These are phyloP conservation scores for Inga laurina DNA, from an alignment of 306 rosid species.

Conservation along the genomic window DNA sequence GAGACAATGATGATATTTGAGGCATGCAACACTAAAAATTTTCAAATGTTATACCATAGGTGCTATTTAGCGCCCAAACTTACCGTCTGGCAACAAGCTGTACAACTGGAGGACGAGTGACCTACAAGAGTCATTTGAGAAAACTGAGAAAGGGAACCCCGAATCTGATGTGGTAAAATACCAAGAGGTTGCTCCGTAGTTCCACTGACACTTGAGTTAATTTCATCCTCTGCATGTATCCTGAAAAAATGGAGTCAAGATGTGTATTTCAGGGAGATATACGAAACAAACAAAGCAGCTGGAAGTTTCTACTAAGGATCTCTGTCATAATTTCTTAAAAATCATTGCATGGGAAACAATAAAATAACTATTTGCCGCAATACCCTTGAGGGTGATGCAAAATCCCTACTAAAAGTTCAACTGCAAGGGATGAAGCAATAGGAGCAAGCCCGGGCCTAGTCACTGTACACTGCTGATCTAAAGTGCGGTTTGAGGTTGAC, in stretches of 20 bases:
- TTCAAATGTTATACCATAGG: not conserved
- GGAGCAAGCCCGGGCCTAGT: constrained; percentile 98
- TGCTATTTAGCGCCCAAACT: constrained; percentile 30
- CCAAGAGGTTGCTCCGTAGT: constrained; percentile 83
- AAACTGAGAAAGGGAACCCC: constrained; percentile 81
- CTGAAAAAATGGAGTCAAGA: constrained; percentile 49
- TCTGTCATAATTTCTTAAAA: constrained; percentile 2
- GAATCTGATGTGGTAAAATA: constrained; percentile 93
- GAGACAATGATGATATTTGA: not conserved
- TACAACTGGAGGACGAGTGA: constrained; percentile 83
- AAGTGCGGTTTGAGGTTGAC: constrained; percentile 94
- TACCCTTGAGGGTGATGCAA: constrained; percentile 94
- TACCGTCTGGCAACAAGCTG: constrained; percentile 86
- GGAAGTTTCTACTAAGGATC: constrained; percentile 1
- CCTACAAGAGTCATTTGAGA: constrained; percentile 95
- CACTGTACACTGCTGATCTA: constrained; percentile 99
- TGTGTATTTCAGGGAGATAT: constrained; percentile 24
- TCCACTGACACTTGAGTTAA: constrained; percentile 47
- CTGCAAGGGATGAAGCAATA: constrained; percentile 92
- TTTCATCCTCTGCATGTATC: constrained; percentile 77
- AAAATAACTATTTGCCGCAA: constrained; percentile 13
- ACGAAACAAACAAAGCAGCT: not conserved
- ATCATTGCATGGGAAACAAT: not conserved
- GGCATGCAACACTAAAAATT: constrained; percentile 13
- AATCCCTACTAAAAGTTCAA: constrained; percentile 85